Evolutionary conservation across 208 protist species (phyloP), one percentile per base, ranked within the genome.

Genomic region (Vickermania ingenoplastis): DNA sequence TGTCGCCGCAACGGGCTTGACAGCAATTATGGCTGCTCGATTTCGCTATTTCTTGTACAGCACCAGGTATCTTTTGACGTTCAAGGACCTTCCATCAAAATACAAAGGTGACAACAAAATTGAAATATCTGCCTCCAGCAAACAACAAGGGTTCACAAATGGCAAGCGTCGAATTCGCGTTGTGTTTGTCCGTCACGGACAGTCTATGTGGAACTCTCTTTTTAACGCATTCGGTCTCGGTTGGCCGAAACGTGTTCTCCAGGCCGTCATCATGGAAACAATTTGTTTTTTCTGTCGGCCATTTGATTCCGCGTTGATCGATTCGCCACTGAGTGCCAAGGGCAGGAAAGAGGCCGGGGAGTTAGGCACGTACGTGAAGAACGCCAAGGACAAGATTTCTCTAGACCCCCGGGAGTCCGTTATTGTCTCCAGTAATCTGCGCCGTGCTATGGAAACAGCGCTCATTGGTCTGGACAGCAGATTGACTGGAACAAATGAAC

Each of bases 141-240:
- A 55, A 70, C 3, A 53, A 51, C 24, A 45, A 45, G 63, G 65
- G 55, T 69, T 77, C 67, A 26, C 36, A 1, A 59, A 65, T 31
- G 81, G 75, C 17, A 81, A 59, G 53, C 84, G 85, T 27, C 75
- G 64, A 2, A 80, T 95, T 50, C 77, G 84, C n/a, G 54, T 97
- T 4, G 78, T 94, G n/a, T 95, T 97, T 54, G 75, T 97, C 57
- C 83, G 92, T 13, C 92, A 97, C 66, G 92, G 92, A 3, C 89
- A 97, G 73, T 94, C 86, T 0, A 81, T 92, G n/a, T 97, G 92
- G 89, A 97, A 97, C 74, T 89, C 85, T 5, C 65, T 95, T 31
- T 94, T 93, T 73, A 95, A 94, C 73, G 73, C 71, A 17, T 79
- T 78, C 57, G 79, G 75, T 27, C 5, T 71, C 0, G 67, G 61